phyloP scores from a whole-genome alignment of 805 yeast genomes.

The Nakazawaea holstii region DNA sequence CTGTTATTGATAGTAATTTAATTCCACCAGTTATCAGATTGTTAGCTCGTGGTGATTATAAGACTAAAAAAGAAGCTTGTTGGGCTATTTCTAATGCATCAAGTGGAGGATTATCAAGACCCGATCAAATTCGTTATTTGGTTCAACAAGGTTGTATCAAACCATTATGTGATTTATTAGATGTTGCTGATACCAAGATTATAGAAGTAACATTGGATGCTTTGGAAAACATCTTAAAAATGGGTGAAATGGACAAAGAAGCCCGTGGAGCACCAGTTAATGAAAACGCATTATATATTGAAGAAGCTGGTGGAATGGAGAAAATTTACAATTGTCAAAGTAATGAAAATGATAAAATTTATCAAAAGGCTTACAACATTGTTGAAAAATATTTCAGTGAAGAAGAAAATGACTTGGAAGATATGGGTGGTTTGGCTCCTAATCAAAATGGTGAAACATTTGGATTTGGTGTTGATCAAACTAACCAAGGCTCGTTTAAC shows the following conservation, averaged over 20 bases:
- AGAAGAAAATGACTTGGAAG: constrained; percentile 72
- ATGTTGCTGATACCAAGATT: constrained; percentile 84
- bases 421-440: constrained; percentile 68
- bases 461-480: constrained; percentile 75
- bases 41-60: constrained; percentile 78
- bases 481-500: constrained; percentile 48
- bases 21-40: constrained; percentile 86
- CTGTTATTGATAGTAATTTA: constrained; percentile 91
- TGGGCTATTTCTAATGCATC: constrained; percentile 99
- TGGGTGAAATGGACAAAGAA: constrained; percentile 92
- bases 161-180: constrained; percentile 89
- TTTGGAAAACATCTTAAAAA: constrained; percentile 84
- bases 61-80: constrained; percentile 97
- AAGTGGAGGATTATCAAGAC: constrained; percentile 87
- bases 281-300: constrained; percentile 86
- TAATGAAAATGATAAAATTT: constrained; percentile 87
- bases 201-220: constrained; percentile 95
- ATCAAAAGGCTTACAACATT: constrained; percentile 83
- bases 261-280: constrained; percentile 63
- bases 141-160: constrained; percentile 95
- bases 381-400: constrained; percentile 89
- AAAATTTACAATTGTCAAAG: constrained; percentile 90
- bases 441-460: constrained; percentile 77
- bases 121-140: constrained; percentile 89
- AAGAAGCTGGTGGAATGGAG: constrained; percentile 98